phyloP scores from a whole-genome alignment of 2,329 filamentous ascomycete genomes.

The Hirsutella rhossiliensis region DNA sequence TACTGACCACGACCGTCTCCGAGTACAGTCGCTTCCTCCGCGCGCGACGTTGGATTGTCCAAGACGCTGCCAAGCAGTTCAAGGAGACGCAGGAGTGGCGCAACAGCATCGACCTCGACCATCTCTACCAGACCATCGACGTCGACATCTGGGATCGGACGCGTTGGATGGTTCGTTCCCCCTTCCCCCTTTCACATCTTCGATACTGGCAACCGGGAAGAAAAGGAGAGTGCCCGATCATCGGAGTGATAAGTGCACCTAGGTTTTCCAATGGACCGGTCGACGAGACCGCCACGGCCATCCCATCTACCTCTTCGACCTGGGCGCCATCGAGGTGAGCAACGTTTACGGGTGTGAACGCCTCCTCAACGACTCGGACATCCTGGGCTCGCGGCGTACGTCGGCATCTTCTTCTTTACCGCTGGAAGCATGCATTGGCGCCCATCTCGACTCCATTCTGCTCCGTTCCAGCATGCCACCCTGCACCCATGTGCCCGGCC shows the following conservation, averaged over 20 bases:
- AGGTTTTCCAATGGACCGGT: slow-evolving; percentile 85
- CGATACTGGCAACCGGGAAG: background rate
- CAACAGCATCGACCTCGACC: slow-evolving; percentile 62
- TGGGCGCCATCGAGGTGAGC: slow-evolving; percentile 72
- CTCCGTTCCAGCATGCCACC: slow-evolving; percentile 61
- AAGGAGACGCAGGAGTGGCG: slow-evolving; percentile 83
- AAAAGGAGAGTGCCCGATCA: background rate
- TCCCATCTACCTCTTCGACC: slow-evolving; percentile 83
- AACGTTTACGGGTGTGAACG: slow-evolving; percentile 71
- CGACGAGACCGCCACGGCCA: slow-evolving; percentile 84
- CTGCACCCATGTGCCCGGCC: slow-evolving; percentile 61
- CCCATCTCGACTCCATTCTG: background rate
- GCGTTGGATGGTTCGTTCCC: slow-evolving; percentile 51
- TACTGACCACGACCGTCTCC: too few species aligned
- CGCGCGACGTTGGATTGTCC: slow-evolving; percentile 66
- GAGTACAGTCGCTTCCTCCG: slow-evolving; percentile 69
- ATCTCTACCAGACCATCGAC: slow-evolving; percentile 79
- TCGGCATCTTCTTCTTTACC: background rate
- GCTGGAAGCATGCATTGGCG: too few species aligned
- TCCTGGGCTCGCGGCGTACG: background rate
- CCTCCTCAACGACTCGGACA: slow-evolving; percentile 6
- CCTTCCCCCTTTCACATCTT: background rate
- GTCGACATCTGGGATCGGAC: slow-evolving; percentile 73
- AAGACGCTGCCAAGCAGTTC: slow-evolving; percentile 74
- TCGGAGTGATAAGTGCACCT: slow-evolving; percentile 26